Base-by-base conservation (phyloP, 768 basidiomycete species). In the Psilocybe cyanescens region DNA sequence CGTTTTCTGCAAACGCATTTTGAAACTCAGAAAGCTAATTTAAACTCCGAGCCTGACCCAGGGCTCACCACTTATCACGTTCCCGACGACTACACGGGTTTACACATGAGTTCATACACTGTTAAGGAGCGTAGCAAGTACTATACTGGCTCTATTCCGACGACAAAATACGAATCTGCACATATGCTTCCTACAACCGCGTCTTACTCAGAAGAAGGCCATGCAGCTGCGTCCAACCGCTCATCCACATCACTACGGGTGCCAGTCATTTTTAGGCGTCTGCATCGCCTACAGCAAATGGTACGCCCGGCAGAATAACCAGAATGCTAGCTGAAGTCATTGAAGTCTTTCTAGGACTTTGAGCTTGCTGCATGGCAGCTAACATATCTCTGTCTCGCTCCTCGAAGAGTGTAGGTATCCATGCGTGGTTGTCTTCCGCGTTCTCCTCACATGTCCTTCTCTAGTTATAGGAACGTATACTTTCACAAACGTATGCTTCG, bases 321-420 rank as follows among this genome's bases (percentile, higher is more conserved):
- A 29, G 50, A 49, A 55, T 35, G 19, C 29, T 28, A 14, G 14
- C 59, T 55, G 54, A 57, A 2, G 14, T 52, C 33, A 59, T 48
- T 56, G 51, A 56, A 60, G 44, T 29, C 45, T 50, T 3, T 29
- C 7, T 71, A 98, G 96, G 97, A 99, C 75, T 97, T 98, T 76
- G 97, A 99, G 75, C 79, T 97, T 49, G 97, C 97, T 9, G 90
- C 93, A 31, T 98, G 96, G 95, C 95, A 97, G 72, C 75, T 99
- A 59, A 95, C 92, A 8, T 97, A 97, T 78, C 81, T 98, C 2
- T 96, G 95, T 72, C 84, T 98, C 57, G 89, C 95, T 3, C 97
- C 97, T 0, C 84, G 90, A 71, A 84, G 94, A 85, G 96, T 99
- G 90, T 97, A 68, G 75, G 79, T 76, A 65, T 67, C 60, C 66